These are phyloP conservation scores for Clonostachys chloroleuca DNA, from an alignment of 2,329 filamentous ascomycete genomes.

Conservation along the genomic window DNA sequence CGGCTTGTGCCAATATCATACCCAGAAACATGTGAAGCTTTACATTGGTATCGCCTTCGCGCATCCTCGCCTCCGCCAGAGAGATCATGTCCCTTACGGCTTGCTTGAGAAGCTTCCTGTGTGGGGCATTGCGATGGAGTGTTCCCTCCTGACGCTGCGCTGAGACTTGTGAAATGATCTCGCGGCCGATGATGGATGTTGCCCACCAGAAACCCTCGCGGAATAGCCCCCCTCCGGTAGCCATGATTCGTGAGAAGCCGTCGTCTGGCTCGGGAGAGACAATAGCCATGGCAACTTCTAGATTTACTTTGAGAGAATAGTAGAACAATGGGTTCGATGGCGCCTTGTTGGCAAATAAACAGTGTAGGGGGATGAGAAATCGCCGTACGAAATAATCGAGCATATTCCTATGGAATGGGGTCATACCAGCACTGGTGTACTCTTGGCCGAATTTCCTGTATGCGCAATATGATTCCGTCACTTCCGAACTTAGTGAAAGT, in stretches of 20 bases:
- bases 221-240: constrained; percentile 32
- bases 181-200: constrained; percentile 20
- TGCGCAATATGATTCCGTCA: constrained; percentile 16
- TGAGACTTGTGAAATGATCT: constrained; percentile 25
- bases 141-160: constrained; percentile 18
- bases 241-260: constrained; percentile 27
- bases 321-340: constrained; percentile 38
- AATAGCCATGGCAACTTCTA: constrained; percentile 34
- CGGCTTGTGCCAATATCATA: constrained; percentile 30
- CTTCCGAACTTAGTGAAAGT: constrained; percentile 22
- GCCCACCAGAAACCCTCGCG: constrained; percentile 29
- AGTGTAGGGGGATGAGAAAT: constrained; percentile 51
- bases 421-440: background rate
- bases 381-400: constrained; percentile 47
- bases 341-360: constrained; percentile 36
- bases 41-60: constrained; percentile 35
- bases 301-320: constrained; percentile 40
- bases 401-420: constrained; percentile 40
- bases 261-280: constrained; percentile 26
- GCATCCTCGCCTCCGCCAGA: constrained; percentile 22
- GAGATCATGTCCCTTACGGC: constrained; percentile 17
- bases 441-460: constrained; percentile 11
- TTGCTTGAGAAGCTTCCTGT: constrained; percentile 19
- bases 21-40: constrained; percentile 33
- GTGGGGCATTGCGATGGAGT: constrained; percentile 11